Percentiles rank a stretch among this genome's conserved stretches.
Conservation (phyloP, 1,284 basidiomycete genomes). For the Ganoderma resinaceum region DNA sequence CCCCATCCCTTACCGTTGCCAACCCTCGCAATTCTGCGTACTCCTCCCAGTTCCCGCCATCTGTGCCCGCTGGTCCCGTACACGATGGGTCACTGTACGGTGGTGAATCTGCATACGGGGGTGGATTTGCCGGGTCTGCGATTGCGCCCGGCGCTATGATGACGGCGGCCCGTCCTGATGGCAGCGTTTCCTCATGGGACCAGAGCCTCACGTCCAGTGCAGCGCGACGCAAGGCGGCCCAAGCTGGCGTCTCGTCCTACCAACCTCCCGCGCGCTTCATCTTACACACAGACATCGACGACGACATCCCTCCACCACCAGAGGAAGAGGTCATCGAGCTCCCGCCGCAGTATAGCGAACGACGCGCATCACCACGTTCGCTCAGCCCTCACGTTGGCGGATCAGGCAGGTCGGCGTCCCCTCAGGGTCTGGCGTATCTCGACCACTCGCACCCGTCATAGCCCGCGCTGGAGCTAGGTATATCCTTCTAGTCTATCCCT, state of each 20-base stretch:
- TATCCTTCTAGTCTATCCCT: background rate
- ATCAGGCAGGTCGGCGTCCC: background rate
- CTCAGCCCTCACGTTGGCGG: slow-evolving; percentile 2
- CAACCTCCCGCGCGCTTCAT: slow-evolving; percentile 61
- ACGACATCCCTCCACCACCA: slow-evolving; percentile 52
- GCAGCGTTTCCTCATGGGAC: slow-evolving; percentile 24
- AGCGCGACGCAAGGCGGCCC: slow-evolving; percentile 56
- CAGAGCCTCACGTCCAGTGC: slow-evolving; percentile 42
- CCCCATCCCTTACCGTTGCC: slow-evolving; percentile 15
- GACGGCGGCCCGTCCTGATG: slow-evolving; percentile 11
- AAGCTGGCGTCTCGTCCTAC: slow-evolving; percentile 52
- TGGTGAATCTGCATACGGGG: slow-evolving; percentile 3
- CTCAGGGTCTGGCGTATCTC: slow-evolving; percentile 4
- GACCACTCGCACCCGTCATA: slow-evolving; percentile 23
- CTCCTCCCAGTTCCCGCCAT: slow-evolving; percentile 14
- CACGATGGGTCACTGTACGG: slow-evolving; percentile 17
- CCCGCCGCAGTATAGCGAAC: slow-evolving; percentile 75
- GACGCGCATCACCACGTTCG: slow-evolving; percentile 40
- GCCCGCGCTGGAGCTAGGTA: background rate
- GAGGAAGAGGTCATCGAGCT: slow-evolving; percentile 71
- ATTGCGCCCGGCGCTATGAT: background rate
- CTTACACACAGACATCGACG: slow-evolving; percentile 72
- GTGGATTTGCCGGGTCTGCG: slow-evolving; percentile 3
- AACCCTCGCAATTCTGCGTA: slow-evolving; percentile 8
- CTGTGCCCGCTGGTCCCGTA: slow-evolving; percentile 8